Evolutionary conservation across 768 basidiomycete species (phyloP), one percentile per base, ranked within the genome.

Genomic region (Pisolithus tinctorius): DNA sequence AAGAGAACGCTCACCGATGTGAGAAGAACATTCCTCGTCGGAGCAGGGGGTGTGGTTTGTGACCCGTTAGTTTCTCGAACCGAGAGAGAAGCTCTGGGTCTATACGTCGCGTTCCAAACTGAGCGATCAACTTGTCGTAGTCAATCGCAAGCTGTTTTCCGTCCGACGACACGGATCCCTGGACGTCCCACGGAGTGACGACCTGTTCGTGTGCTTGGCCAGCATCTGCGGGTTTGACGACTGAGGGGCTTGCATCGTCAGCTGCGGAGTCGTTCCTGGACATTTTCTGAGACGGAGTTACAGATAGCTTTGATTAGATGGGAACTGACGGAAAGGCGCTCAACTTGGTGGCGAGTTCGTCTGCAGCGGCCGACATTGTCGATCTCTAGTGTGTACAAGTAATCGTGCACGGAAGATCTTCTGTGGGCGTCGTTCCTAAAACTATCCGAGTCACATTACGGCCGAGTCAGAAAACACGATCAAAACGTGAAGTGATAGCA

Each of bases 121-220:
- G 89, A 61, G 81, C 81, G 50, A 97, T 75, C 55, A 98, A 79
- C 74, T 96, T 97, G 71, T 95, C 89, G 61, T 99, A 99, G 71
- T 99, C 90, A 69, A 98, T 97, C 47, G 82, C 93, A 50, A 84
- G 84, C 71, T 96, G 86, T 62, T 88, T 86, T 50, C 96, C 96
- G 60, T 96, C 92, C 20, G 72, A 78, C 5, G 88, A 81, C 9
- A 96, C 86, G 27, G 83, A 85, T 47, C 95, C 96, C 59, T 95
- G 87, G 6, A 98, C 96, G 58, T 97, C 93, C 90, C 96, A 99
- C 14, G 96, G 96, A 0, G 96, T 98, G 42, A 99, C 85, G 48
- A 93, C 76, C 67, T 97, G 94, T 16, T 77, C 82, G 48, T 77
- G 74, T 0, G 64, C 59, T 8, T 54, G 45, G 4, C 66, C 48